Evolutionary conservation across 2,329 filamentous ascomycete genomes (phyloP).

Genomic region (Trichoderma lentiforme): DNA sequence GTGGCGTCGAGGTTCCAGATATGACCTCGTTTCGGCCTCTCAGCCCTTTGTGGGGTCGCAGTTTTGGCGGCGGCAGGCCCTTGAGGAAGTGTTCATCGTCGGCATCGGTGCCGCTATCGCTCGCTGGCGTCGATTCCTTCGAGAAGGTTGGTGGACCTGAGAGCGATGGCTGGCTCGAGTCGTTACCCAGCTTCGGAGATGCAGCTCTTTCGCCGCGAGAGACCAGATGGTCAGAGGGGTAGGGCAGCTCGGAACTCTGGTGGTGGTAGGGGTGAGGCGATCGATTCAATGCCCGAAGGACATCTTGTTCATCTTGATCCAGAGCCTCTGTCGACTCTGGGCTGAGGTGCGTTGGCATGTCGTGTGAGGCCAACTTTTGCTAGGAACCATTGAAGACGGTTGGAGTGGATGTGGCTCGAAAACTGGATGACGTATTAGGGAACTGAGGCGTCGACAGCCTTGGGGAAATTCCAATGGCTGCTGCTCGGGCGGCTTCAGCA

Average conservation of each 20-base stretch:
- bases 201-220: conserved; percentile 23
- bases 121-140: conserved; percentile 60
- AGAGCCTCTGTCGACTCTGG: conserved; percentile 33
- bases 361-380: conserved; percentile 26
- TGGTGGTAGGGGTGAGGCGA: conserved; percentile 68
- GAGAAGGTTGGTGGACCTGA: conserved; percentile 32
- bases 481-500: background rate
- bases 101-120: conserved; percentile 90
- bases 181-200: conserved; percentile 21
- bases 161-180: conserved; percentile 25
- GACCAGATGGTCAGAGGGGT: conserved; percentile 43
- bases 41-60: conserved; percentile 72
- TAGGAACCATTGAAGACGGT: conserved; percentile 29
- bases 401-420: conserved; percentile 3
- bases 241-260: conserved; percentile 49
- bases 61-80: conserved; percentile 75
- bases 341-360: conserved; percentile 47
- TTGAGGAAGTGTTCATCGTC: conserved; percentile 90
- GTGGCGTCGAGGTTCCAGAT: conserved; percentile 55
- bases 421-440: conserved; percentile 8
- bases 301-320: conserved; percentile 36
- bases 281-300: conserved; percentile 51
- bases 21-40: conserved; percentile 55
- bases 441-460: background rate
- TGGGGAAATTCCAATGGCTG: background rate